Evolutionary conservation across 352 stramenopile genomes (phyloP).

Genomic region (Phytophthora tubulina): DNA sequence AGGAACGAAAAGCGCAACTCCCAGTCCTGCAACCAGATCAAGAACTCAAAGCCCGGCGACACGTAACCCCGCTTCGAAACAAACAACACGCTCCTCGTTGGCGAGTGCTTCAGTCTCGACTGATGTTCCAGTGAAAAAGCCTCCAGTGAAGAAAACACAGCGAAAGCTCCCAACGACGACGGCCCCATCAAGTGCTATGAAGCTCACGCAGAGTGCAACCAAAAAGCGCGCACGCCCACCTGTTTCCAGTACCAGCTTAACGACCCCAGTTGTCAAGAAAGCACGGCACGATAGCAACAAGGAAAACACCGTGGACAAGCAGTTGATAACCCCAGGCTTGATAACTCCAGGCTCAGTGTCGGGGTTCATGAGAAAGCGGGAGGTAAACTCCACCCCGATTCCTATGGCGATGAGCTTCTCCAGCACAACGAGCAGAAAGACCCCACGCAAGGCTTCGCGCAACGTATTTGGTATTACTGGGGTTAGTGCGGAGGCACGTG

Average conservation of each 20-base stretch:
- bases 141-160: conserved; percentile 28
- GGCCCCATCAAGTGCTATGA: conserved; percentile 26
- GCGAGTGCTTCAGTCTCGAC: conserved; percentile 34
- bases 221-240: conserved; percentile 37
- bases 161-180: conserved; percentile 28
- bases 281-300: conserved; percentile 28
- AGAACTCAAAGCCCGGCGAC: conserved; percentile 30
- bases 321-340: conserved; percentile 34
- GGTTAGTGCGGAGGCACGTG: conserved; percentile 63
- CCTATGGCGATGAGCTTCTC: conserved; percentile 47
- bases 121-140: conserved; percentile 13
- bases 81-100: conserved; percentile 25
- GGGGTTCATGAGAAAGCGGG: conserved; percentile 40
- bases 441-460: conserved; percentile 45
- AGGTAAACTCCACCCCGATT: conserved; percentile 43
- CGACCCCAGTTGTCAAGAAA: conserved; percentile 47
- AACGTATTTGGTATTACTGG: conserved; percentile 83
- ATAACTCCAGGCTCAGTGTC: conserved; percentile 45
- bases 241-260: conserved; percentile 26
- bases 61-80: conserved; percentile 14
- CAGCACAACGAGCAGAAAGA: conserved; percentile 40
- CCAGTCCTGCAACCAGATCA: conserved; percentile 20
- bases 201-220: conserved; percentile 21
- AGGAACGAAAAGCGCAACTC: conserved; percentile 16
- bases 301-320: conserved; percentile 29